These are phyloP conservation scores for Lasiosphaeria hispida DNA, from an alignment of 495 filamentous ascomycete species.

Conservation along the genomic window DNA sequence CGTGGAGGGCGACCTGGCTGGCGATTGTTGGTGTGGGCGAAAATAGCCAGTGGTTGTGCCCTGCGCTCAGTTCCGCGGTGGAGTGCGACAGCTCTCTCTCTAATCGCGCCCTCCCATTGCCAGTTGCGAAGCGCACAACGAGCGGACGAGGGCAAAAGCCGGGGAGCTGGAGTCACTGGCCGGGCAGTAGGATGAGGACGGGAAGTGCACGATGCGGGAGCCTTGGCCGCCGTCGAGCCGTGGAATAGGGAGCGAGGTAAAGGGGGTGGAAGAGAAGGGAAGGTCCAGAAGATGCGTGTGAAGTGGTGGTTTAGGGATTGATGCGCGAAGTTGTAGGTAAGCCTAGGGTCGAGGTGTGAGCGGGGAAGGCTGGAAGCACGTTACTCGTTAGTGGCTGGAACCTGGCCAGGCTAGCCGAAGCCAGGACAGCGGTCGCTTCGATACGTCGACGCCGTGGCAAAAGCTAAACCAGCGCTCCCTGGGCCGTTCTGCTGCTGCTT, in stretches of 20 bases:
- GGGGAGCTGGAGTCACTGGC: constrained; percentile 16
- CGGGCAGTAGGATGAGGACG: constrained; percentile 1
- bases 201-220: constrained; percentile 5
- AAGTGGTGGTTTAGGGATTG: constrained; percentile 16
- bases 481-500: constrained; percentile 1
- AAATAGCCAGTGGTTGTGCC: too few species aligned
- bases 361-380: constrained; percentile 22
- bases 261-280: constrained; percentile 25
- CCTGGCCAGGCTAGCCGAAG: constrained; percentile 26
- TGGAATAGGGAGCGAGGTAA: constrained; percentile 17
- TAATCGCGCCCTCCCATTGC: constrained; percentile 33
- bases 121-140: constrained; percentile 23
- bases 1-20: too few species aligned
- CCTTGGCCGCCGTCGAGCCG: constrained; percentile 21
- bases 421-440: constrained; percentile 3
- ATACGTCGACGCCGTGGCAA: background rate
- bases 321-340: constrained; percentile 26
- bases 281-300: constrained; percentile 20
- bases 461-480: constrained; percentile 14
- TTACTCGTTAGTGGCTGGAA: constrained; percentile 29
- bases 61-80: constrained; percentile 12
- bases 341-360: constrained; percentile 23
- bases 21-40: too few species aligned
- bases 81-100: constrained; percentile 25
- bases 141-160: constrained; percentile 9